A percentile compares a stretch with the other conserved stretches of the same genome.
Conservation (phyloP, 441 rosid species). For the Arabidopsis hybrid region DNA sequence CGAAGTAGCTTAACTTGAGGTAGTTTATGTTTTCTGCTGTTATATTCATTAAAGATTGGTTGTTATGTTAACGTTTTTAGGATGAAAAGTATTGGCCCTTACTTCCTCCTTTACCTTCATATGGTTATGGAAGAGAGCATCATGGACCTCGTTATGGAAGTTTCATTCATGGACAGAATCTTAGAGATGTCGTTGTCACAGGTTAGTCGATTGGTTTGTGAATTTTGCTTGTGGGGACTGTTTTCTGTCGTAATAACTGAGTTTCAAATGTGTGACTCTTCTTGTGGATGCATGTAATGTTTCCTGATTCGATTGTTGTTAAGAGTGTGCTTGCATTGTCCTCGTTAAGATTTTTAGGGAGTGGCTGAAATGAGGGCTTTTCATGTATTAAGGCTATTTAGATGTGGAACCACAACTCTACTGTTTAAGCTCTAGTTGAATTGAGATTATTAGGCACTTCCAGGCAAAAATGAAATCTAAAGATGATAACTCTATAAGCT, state of each 20-base stretch:
- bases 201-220: slow-evolving; percentile 51
- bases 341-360: background rate
- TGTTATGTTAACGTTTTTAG: slow-evolving; percentile 42
- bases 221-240: background rate
- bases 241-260: background rate
- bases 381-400: background rate
- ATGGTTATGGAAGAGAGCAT: slow-evolving; percentile 94
- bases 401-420: background rate
- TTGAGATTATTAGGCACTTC: slow-evolving; percentile 1
- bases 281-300: background rate
- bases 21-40: background rate
- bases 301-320: background rate
- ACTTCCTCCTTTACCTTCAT: slow-evolving; percentile 94
- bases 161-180: slow-evolving; percentile 94
- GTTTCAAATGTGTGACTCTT: slow-evolving; percentile 12
- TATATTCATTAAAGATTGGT: background rate
- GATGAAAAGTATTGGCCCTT: slow-evolving; percentile 86
- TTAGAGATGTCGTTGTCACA: slow-evolving; percentile 85
- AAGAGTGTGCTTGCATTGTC: background rate
- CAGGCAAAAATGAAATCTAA: background rate
- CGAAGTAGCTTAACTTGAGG: slow-evolving; percentile 11
- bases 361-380: background rate
- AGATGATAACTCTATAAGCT: background rate
- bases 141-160: slow-evolving; percentile 93
- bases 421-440: slow-evolving; percentile 9